Evolutionary conservation across 2,329 filamentous ascomycete species (phyloP), one percentile per base, ranked within the genome.

Genomic region (Pezicula carpinea): DNA sequence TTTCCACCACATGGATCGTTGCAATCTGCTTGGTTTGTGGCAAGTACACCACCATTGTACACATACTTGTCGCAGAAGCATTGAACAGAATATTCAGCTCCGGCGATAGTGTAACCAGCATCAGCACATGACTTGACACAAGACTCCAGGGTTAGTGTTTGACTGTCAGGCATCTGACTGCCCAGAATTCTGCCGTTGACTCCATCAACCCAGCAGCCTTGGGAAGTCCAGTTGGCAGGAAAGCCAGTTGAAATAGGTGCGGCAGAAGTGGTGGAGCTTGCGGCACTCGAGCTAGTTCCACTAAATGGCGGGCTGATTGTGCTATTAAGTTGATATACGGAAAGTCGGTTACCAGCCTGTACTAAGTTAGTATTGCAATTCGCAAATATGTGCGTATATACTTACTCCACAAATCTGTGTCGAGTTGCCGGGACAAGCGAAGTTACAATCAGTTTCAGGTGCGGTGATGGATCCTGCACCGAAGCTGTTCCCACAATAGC

Each of bases 401-500:
- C 26, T 29, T 11, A 29, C 53, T 17, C 56, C 56, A 17, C 56
- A 59, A 26, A 50, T 49, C 18, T 57, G 51, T 13, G n/a, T 15
- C 1, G 44, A 40, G 18, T 55, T 45, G 4, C 55, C 55, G 11
- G 53, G 46, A 34, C 56, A 59, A 18, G 43, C 29, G n/a, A 53
- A 53, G 8, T 23, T 48, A 44, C 55, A 58, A 18, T 54, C 51
- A 4, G 46, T 26, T 23, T 49, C 34, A 10, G 44, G 29, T 22
- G 46, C 46, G 6, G 46, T 11, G 11, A 22, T 31, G 14, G 54
- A 53, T 18, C 51, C 50, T 3, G 42, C 38, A 13, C 34, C 43
- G 34, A 75, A 58, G 4, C 57, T 60, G 54, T 76, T 71, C 29
- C 72, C 74, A 58, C 74, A 78, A 54, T 73, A 77, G 58, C 68